Percentiles rank a stretch among this genome's conserved stretches.
These are phyloP conservation scores for Punctularia strigosozonata DNA, from an alignment of 768 basidiomycete species.

Conservation along the genomic window DNA sequence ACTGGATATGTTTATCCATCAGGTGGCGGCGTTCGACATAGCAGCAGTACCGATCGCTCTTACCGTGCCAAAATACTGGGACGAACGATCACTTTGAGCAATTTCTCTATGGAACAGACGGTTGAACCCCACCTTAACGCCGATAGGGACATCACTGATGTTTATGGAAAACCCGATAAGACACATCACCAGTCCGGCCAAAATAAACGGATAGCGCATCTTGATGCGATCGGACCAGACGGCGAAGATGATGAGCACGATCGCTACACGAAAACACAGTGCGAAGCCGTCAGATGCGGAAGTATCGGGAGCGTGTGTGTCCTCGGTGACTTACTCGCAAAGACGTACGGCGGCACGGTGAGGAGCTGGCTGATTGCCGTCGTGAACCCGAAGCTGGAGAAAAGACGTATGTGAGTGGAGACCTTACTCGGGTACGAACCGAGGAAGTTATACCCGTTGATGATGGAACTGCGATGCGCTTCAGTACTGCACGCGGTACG, in stretches of 20 bases:
- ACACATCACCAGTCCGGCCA: conserved; percentile 35
- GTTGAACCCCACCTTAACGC: too few relatives aligned
- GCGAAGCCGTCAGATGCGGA: too few relatives aligned
- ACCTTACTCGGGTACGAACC: not conserved
- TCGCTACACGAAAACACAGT: too few relatives aligned
- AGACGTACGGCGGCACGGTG: conserved; percentile 55
- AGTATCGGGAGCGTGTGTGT: too few relatives aligned
- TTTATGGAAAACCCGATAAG: conserved; percentile 54
- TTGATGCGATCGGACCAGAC: conserved; percentile 45
- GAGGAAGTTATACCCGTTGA: conserved; percentile 28
- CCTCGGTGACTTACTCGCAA: conserved; percentile 52
- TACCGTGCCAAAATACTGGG: conserved; percentile 64
- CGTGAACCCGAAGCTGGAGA: conserved; percentile 43
- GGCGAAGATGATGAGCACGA: conserved; percentile 39
- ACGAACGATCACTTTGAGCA: too few relatives aligned
- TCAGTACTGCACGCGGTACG: not conserved
- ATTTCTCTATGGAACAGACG: too few relatives aligned
- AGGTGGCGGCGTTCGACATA: too few relatives aligned
- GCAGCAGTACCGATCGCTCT: too few relatives aligned
- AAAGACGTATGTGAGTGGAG: not conserved
- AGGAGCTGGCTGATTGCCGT: conserved; percentile 49
- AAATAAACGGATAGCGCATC: conserved; percentile 47
- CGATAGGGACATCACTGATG: conserved; percentile 36
- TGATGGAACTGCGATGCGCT: conserved; percentile 47
- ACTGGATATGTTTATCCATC: too few relatives aligned